A percentile compares a stretch with the other conserved stretches of the same genome.
Evolutionary conservation across 1,284 basidiomycete species (phyloP).

Genomic region (Ganoderma sinense): DNA sequence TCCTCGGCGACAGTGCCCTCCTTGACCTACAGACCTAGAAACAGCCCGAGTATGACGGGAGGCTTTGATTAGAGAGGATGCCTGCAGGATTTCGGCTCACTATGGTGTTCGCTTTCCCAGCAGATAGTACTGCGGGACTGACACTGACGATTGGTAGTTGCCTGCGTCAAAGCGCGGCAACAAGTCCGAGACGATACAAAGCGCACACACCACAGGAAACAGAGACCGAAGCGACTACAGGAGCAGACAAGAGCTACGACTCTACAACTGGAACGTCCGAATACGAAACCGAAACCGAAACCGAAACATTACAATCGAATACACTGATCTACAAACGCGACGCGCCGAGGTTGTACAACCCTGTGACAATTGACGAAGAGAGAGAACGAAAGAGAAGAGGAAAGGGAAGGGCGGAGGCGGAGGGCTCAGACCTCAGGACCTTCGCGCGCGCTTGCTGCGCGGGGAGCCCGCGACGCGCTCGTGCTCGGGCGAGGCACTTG

Average conservation of each 20-base stretch:
- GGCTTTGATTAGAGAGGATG: too few species aligned
- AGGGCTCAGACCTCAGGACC: not conserved
- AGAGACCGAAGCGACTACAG: not conserved
- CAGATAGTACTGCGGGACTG: not conserved
- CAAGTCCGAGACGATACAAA: conserved; percentile 1
- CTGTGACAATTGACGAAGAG: not conserved
- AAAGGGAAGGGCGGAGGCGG: not conserved
- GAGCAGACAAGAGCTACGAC: not conserved
- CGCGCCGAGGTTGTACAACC: not conserved
- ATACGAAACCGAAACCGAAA: not conserved
- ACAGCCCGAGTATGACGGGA: too few species aligned
- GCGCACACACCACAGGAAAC: conserved; percentile 7
- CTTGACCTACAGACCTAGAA: too few species aligned
- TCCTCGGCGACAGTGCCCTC: too few species aligned
- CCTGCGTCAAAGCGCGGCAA: not conserved
- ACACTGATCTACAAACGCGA: not conserved
- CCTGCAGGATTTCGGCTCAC: too few species aligned
- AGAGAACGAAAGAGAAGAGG: not conserved
- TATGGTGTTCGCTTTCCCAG: not conserved
- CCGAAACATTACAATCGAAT: not conserved
- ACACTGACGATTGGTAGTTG: not conserved
- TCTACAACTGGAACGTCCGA: not conserved
- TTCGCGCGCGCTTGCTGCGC: not conserved
- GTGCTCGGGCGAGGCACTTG: not conserved
- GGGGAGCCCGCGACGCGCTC: not conserved